Evolutionary conservation across 257 asterid species (phyloP).

Genomic region (Solanum pennellii): DNA sequence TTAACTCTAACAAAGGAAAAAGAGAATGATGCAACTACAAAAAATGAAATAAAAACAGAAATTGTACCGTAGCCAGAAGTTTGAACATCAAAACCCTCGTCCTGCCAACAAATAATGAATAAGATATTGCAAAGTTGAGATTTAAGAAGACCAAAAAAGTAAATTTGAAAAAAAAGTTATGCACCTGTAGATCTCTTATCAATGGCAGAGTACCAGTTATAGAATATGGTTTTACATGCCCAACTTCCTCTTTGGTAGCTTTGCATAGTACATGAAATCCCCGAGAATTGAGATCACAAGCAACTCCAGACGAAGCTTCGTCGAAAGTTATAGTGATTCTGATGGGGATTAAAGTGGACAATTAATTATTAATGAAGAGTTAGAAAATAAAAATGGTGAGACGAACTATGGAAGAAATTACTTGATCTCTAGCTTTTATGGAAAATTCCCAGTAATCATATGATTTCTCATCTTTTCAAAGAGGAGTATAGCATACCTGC

Average conservation of each 20-base stretch:
- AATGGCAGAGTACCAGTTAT: slow-evolving; percentile 93
- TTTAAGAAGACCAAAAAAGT: background rate
- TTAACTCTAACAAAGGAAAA: background rate
- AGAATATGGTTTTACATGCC: slow-evolving; percentile 88
- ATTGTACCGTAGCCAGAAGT: slow-evolving; percentile 83
- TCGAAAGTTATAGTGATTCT: slow-evolving; percentile 68
- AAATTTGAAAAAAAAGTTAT: background rate
- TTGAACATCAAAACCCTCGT: slow-evolving; percentile 96
- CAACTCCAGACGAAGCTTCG: slow-evolving; percentile 72
- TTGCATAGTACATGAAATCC: slow-evolving; percentile 86
- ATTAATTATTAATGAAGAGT: background rate
- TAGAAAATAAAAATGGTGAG: background rate
- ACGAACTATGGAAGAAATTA: background rate
- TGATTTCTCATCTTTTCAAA: background rate
- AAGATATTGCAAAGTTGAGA: background rate
- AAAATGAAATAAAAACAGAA: slow-evolving; percentile 5
- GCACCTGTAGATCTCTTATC: slow-evolving; percentile 84
- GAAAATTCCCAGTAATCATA: background rate
- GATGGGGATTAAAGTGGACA: slow-evolving; percentile 2
- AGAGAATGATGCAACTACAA: background rate
- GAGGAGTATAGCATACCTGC: slow-evolving; percentile 45
- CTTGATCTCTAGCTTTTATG: background rate
- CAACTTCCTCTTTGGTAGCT: slow-evolving; percentile 90
- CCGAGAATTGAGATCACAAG: slow-evolving; percentile 86
- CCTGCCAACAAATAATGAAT: slow-evolving; percentile 26